These are phyloP conservation scores for Fusarium beomiforme DNA, from an alignment of 2,329 filamentous ascomycete species.

Conservation along the genomic window DNA sequence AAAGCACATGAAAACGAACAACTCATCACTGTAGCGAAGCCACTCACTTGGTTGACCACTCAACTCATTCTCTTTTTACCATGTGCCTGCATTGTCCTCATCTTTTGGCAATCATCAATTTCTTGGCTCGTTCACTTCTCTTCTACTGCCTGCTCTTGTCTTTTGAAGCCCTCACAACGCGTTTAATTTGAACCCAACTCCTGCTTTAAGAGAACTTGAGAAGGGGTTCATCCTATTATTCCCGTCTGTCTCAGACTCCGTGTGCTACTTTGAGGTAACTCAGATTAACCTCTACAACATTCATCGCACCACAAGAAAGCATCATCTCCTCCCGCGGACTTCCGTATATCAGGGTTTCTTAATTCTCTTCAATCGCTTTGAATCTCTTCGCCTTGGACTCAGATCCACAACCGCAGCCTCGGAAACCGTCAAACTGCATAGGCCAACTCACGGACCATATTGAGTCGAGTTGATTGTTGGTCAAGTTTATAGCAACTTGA, in stretches of 20 bases:
- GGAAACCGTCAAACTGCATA: slow-evolving; percentile 13
- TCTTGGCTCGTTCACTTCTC: slow-evolving; percentile 19
- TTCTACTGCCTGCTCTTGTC: slow-evolving; percentile 6
- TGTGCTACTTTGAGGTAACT: slow-evolving; percentile 6
- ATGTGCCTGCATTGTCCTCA: slow-evolving; percentile 2
- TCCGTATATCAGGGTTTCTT: not conserved
- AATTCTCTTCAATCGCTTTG: not conserved
- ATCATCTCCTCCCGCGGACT: not conserved
- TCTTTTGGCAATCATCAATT: not conserved
- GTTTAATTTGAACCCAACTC: slow-evolving; percentile 1
- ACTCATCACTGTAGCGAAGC: slow-evolving; percentile 21
- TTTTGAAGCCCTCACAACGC: not conserved
- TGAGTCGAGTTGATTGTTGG: slow-evolving; percentile 4
- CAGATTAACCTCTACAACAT: slow-evolving; percentile 15
- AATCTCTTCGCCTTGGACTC: not conserved
- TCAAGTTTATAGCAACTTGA: slow-evolving; percentile 12
- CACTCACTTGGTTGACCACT: not conserved
- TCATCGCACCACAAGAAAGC: slow-evolving; percentile 20
- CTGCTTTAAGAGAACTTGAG: slow-evolving; percentile 1
- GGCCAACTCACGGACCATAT: slow-evolving; percentile 19
- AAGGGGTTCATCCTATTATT: slow-evolving; percentile 6
- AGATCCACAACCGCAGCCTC: slow-evolving; percentile 28
- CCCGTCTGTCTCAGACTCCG: not conserved
- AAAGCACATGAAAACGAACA: slow-evolving; percentile 37
- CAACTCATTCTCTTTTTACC: not conserved